Base-by-base conservation (phyloP, 352 stramenopile species). In the Globisporangium middletonii region DNA sequence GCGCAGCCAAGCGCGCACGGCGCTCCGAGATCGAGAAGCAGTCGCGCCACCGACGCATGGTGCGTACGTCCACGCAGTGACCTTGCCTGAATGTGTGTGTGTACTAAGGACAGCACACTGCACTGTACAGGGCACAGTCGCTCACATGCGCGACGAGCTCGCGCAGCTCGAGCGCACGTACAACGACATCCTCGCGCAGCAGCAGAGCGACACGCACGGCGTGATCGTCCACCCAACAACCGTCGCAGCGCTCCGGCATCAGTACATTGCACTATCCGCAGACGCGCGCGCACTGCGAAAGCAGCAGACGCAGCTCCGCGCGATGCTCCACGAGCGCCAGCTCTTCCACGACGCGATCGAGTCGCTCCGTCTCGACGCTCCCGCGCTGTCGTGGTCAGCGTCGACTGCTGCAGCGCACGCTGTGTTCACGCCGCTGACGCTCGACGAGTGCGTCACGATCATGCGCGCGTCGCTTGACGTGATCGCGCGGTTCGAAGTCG, bases 21-120 rank as follows among this genome's bases (percentile, higher is more conserved):
- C 65, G 78, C 19, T 81, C 73, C 23, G 78, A 86, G 70, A 86
- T 88, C 52, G 78, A 88, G 61, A 72, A 73, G 53, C 71, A 75
- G 44, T 88, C 78, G 19, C 71, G 78, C 7, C 67, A 85, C 57
- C 69, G 78, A 23, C 75, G 72, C 27, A 33, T 41, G 48, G 57
- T 62, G 42, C 27, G 48, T 23, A 7, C 27, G 11, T 47, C 43
- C 43, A 47, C 5, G 26, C 43, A 11, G 13, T n/a, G 6, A 16
- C 5, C n/a, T 44, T 45, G 8, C 23, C 15, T 12, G 27, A 46
- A 5, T 42, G 35, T 6, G 3, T n/a, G 13, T 28, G 3, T 38
- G 8, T n/a, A 23, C 16, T 30, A 37, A 30, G 4, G 5, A 28
- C 33, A 9, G 11, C 7, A 38, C 11, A 11, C 33, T 23, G 15